Evolutionary conservation across 2,329 filamentous ascomycete species (phyloP).

Genomic region (Pseudogymnoascus sp.): DNA sequence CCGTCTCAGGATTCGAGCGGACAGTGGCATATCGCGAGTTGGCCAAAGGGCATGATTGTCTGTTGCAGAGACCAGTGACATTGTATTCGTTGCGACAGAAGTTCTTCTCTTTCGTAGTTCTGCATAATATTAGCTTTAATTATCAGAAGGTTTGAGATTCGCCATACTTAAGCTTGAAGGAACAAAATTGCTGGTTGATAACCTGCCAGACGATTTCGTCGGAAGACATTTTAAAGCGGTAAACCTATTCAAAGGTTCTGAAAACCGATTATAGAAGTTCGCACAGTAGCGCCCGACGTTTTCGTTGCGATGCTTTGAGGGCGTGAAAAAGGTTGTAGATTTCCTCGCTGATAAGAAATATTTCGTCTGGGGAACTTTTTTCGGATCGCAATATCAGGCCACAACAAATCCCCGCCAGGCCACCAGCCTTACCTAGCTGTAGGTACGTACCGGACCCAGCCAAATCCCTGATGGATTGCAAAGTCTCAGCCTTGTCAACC

Average conservation of each 20-base stretch:
- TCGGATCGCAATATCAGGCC: constrained; percentile 2
- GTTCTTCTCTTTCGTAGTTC: constrained; percentile 76
- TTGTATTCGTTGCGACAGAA: constrained; percentile 97
- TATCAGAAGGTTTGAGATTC: constrained; percentile 25
- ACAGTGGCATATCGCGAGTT: constrained; percentile 92
- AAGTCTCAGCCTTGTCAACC: neutral
- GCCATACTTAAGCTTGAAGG: constrained; percentile 81
- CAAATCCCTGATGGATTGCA: neutral
- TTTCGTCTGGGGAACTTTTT: constrained; percentile 9
- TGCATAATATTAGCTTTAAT: constrained; percentile 28
- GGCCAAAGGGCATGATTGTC: constrained; percentile 82
- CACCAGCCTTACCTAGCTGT: neutral
- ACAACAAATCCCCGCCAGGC: constrained; percentile 1
- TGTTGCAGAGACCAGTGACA: constrained; percentile 73
- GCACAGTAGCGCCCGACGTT: neutral
- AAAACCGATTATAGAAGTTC: neutral
- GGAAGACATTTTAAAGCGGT: constrained; percentile 58
- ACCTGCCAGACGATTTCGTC: constrained; percentile 98
- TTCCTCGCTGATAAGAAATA: constrained; percentile 9
- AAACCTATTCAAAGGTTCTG: constrained; percentile 1
- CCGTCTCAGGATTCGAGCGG: constrained; percentile 70
- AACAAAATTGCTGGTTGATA: constrained; percentile 91
- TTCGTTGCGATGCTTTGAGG: neutral
- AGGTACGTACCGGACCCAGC: neutral
- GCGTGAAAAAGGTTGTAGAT: constrained; percentile 4